Conservation (phyloP, 208 protist genomes). For the Leishmania mexicana region DNA sequence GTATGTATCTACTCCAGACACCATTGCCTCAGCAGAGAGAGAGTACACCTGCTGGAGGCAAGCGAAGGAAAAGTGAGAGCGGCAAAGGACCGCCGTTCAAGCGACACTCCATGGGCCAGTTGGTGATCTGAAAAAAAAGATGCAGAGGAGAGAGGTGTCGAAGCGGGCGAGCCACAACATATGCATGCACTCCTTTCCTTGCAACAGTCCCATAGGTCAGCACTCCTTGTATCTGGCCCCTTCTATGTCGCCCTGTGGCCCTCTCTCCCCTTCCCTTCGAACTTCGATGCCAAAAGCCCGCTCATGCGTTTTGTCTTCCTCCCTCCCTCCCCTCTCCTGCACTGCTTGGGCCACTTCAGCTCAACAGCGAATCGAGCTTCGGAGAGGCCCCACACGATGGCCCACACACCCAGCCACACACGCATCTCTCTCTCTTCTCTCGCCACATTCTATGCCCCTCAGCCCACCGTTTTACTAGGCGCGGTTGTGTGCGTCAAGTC, state of each 20-base stretch:
- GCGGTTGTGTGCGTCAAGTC: conserved; percentile 55
- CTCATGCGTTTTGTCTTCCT: background rate
- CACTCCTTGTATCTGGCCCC: background rate
- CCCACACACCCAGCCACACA: background rate
- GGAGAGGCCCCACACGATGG: background rate
- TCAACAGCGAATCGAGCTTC: background rate
- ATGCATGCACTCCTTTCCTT: background rate
- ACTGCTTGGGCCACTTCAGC: background rate
- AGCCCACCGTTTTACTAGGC: conserved; percentile 10
- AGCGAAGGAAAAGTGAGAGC: background rate
- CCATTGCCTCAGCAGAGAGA: background rate
- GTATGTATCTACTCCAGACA: background rate
- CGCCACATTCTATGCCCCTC: background rate
- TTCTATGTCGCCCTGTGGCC: background rate
- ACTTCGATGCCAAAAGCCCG: background rate
- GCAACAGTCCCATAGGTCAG: background rate
- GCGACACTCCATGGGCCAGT: background rate
- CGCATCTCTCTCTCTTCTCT: background rate
- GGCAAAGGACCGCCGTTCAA: too few relatives aligned
- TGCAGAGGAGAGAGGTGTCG: background rate
- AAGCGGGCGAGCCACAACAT: background rate
- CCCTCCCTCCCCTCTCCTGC: background rate
- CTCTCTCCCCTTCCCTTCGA: background rate
- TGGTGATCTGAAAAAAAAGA: background rate
- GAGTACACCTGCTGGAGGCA: background rate